phyloP scores from a whole-genome alignment of 2,329 filamentous ascomycete genomes.

The Dothideomycetes sp. region DNA sequence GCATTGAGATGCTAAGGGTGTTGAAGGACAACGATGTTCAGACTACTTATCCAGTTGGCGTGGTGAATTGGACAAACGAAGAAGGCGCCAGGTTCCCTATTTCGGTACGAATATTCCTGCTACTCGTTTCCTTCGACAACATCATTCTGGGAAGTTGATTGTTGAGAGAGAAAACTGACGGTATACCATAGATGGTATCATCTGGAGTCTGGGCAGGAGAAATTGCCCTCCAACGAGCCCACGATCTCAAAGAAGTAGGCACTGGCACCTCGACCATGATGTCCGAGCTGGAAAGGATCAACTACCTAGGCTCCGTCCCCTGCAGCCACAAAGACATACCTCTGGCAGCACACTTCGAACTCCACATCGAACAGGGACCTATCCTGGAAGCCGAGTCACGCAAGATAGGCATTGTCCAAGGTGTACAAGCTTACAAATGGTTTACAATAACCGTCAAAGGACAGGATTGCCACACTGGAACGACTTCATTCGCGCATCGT shows the following conservation, averaged over 20 bases:
- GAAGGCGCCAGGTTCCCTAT: constrained; percentile 73
- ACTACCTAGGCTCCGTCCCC: constrained; percentile 53
- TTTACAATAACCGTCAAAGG: constrained; percentile 58
- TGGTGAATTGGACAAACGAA: constrained; percentile 77
- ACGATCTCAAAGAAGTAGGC: constrained; percentile 53
- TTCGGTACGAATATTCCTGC: too few relatives aligned
- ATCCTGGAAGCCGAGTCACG: constrained; percentile 56
- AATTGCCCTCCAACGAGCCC: constrained; percentile 54
- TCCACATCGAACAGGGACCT: constrained; percentile 79
- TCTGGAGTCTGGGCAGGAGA: constrained; percentile 70
- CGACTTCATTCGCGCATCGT: constrained; percentile 57
- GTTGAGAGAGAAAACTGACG: too few relatives aligned
- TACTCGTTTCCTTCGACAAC: too few relatives aligned
- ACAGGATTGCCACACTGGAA: constrained; percentile 64
- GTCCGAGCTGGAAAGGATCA: constrained; percentile 61
- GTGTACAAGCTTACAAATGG: constrained; percentile 69
- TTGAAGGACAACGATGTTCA: constrained; percentile 58
- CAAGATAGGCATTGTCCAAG: constrained; percentile 61
- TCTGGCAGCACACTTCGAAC: constrained; percentile 69
- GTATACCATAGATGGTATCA: too few relatives aligned
- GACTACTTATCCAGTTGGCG: constrained; percentile 62
- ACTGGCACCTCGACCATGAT: constrained; percentile 54
- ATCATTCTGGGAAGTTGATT: too few relatives aligned
- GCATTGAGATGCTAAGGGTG: constrained; percentile 61
- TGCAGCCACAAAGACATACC: constrained; percentile 52